Evolutionary conservation across 176 grass and related monocot genomes (phyloP), one percentile per base, ranked within the genome.

Genomic region (Oryza brachyantha): DNA sequence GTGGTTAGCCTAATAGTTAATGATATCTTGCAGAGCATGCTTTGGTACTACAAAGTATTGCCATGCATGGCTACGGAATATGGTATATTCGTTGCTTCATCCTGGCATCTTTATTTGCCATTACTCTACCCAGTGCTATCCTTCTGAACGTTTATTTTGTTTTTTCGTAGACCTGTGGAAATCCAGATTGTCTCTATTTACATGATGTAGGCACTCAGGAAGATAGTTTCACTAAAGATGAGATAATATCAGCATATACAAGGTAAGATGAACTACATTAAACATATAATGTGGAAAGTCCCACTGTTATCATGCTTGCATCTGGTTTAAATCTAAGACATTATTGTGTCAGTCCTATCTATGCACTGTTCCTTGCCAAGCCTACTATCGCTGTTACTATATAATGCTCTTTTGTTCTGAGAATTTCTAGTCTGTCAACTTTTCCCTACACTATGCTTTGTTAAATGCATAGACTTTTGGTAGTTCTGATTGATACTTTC

Each of bases 21-120:
- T 73, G 28, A 58, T 21, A 24, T 45, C 19, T 91, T 87, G 54
- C 83, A 95, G 92, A 85, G 96, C 92, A 68, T 99, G 96, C 61
- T 99, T 99, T 74, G 96, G 96, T 65, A 99, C 96, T 78, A 99
- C 96, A 46, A 99, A 99, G 79, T 99, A 99, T 75, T 99, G 96
- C 70, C 92, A 93, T 85, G 92, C 92, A 76, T 99, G 96, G 96
- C 84, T 99, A 55, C 86, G 84, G 79, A 99, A 95, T 79, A 89
- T 91, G 96, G 96, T 99, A 99, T 57, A 64, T 14, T 25, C 58
- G 42, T 74, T 89, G 21, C 43, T 80, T 72, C 27, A 24, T 77
- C 64, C 29, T 66, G 39, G 77, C 55, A 55, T 10, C 55, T 54
- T 70, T 77, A 42, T 84, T 42, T 89, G 29, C 28, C 32, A 76